Percentiles rank a stretch among this genome's conserved stretches.
These are phyloP conservation scores for Dunaliella salina DNA, from an alignment of 163 green algal species.

Conservation along the genomic window DNA sequence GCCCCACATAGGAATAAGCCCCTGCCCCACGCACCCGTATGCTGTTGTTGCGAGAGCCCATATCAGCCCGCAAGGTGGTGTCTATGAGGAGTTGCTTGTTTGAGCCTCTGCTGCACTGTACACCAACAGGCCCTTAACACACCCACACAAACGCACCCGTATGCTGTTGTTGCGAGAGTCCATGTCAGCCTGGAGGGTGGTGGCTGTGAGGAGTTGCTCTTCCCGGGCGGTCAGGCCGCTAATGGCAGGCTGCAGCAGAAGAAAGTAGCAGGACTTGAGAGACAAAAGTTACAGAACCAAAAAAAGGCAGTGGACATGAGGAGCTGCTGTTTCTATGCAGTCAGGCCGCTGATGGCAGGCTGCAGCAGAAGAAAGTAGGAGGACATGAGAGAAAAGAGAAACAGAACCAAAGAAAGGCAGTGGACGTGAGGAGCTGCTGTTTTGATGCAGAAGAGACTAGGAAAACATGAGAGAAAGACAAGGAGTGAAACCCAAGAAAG, in stretches of 20 bases:
- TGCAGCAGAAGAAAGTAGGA: slow-evolving; percentile 13
- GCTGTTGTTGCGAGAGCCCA: too few species aligned
- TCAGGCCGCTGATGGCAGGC: slow-evolving; percentile 46
- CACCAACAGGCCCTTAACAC: too few species aligned
- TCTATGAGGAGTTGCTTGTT: too few species aligned
- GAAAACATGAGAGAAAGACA: background rate
- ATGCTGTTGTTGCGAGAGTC: slow-evolving; percentile 29
- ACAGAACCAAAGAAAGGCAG: too few species aligned
- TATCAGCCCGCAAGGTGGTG: too few species aligned
- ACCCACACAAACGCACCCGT: background rate
- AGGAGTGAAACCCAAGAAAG: too few species aligned
- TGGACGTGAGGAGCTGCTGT: slow-evolving; percentile 55
- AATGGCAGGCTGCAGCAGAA: slow-evolving; percentile 36
- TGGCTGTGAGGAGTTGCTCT: slow-evolving; percentile 55
- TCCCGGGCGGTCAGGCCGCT: slow-evolving; percentile 49
- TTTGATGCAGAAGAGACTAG: slow-evolving; percentile 27
- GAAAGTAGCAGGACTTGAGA: background rate
- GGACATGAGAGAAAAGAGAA: slow-evolving; percentile 1
- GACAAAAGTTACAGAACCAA: too few species aligned
- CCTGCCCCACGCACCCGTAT: too few species aligned
- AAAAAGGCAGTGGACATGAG: slow-evolving; percentile 53
- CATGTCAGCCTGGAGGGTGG: slow-evolving; percentile 49
- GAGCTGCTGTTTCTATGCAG: slow-evolving; percentile 52
- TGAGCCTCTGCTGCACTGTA: too few species aligned
- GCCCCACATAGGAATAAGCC: too few species aligned